Evolutionary conservation across 2,329 filamentous ascomycete species (phyloP).

Genomic region (Magnaporthales sp.): DNA sequence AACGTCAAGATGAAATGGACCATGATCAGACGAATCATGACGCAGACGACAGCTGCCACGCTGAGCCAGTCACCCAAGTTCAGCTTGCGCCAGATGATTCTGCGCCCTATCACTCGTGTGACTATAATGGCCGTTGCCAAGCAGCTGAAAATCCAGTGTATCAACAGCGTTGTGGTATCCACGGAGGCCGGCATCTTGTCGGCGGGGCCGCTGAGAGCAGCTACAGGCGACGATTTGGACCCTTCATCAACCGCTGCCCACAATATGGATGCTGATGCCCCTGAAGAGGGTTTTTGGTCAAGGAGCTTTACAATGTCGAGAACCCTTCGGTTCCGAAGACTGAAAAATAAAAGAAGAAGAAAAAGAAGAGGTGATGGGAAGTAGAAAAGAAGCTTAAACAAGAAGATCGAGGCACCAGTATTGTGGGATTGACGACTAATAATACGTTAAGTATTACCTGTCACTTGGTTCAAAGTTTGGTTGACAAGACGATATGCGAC

Average conservation of each 20-base stretch:
- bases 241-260: not conserved
- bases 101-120: not conserved
- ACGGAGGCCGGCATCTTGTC: not conserved
- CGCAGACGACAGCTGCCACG: not conserved
- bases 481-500: not conserved
- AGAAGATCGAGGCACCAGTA: not conserved
- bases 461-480: not conserved
- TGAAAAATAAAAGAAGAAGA: not conserved
- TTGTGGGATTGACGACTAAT: not conserved
- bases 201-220: not conserved
- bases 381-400: not conserved
- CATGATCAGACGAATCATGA: not conserved
- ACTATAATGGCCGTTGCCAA: not conserved
- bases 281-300: not conserved
- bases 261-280: not conserved
- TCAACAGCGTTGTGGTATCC: not conserved
- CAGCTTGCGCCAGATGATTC: not conserved
- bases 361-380: not conserved
- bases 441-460: not conserved
- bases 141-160: conserved; percentile 1
- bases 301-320: not conserved
- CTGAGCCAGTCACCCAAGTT: conserved; percentile 4
- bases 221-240: not conserved
- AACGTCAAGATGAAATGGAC: conserved; percentile 2
- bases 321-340: not conserved